phyloP scores from a whole-genome alignment of 164 flowering plant species.

The Houttuynia cordata region DNA sequence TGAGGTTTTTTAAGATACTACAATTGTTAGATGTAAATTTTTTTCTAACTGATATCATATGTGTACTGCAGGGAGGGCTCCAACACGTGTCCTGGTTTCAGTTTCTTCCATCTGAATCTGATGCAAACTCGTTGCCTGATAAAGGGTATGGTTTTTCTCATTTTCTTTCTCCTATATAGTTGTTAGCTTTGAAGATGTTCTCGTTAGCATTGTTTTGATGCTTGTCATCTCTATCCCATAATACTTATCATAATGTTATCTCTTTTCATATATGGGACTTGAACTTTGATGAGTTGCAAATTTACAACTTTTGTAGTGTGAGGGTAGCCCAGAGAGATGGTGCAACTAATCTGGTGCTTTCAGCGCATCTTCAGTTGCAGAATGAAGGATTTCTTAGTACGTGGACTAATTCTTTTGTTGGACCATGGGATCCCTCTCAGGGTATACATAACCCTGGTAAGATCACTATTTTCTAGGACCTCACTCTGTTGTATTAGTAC shows the following conservation, averaged over 20 bases:
- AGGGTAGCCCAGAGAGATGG: conserved; percentile 69
- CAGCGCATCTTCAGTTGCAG: conserved; percentile 80
- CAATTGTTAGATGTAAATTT: background rate
- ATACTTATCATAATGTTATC: background rate
- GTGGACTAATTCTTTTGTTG: conserved; percentile 98
- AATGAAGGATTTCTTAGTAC: conserved; percentile 82
- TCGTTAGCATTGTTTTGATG: background rate
- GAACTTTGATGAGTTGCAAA: background rate
- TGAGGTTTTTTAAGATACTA: background rate
- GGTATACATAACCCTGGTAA: conserved; percentile 95
- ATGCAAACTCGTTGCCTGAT: conserved; percentile 41
- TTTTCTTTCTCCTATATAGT: background rate
- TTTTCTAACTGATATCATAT: no score
- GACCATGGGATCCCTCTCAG: conserved; percentile 99
- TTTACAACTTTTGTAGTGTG: conserved; percentile 23
- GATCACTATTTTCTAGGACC: background rate
- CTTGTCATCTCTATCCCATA: background rate
- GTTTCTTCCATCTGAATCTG: conserved; percentile 76
- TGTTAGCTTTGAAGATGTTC: background rate
- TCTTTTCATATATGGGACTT: no score
- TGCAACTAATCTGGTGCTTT: conserved; percentile 57
- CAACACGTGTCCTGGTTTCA: conserved; percentile 96
- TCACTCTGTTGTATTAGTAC: background rate
- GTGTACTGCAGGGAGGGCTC: conserved; percentile 64
- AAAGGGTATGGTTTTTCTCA: conserved; percentile 38